Evolutionary conservation across 2,329 filamentous ascomycete genomes (phyloP), one percentile per base, ranked within the genome.

Genomic region (Trichoderma brevicompactum): DNA sequence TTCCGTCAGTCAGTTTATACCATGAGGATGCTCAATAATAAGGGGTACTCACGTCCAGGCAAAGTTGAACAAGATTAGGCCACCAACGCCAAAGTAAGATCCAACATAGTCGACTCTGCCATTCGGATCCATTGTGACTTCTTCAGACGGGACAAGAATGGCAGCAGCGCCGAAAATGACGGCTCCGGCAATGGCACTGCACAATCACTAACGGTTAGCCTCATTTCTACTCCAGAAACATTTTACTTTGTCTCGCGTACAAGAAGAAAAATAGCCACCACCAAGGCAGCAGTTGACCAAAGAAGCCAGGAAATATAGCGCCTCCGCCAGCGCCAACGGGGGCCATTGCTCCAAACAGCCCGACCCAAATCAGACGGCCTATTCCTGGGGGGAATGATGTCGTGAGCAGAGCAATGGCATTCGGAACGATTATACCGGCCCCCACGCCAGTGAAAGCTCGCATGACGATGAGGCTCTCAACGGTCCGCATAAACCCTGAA

Each of bases 251-350:
- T 50, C 58, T 17, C 36, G 52, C 58, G 12, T 43, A 62, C 58
- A 62, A 62, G 7, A 62, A 62, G 58, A 62, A 62, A n/a, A 62
- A 62, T n/a, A 62, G 48, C 58, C 58, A 62, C 58, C 58, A 62
- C 58, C 58, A 62, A 13, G 58, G 58, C n/a, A 62, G 58, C 48
- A 62, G 38, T 41, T 62, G 58, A 12, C 58, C 58, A 40, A 62
- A 62, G 58, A 62, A 62, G 23, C 58, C 58, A 5, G 58, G 58
- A 6, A 62, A 62, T 7, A 62, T 32, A 8, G 58, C 52, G 0
- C 58, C 58, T 9, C 58, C 58, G 6, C 58, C 58, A 52, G 58
- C 58, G 7, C 58, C 58, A 13, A 62, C 48, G 15, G 58, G 58
- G 32, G 58, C 58, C 58, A 62, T 62, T 7, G 58, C 58, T 43